Conservation (phyloP, 495 filamentous ascomycete species). For the Apodospora peruviana region DNA sequence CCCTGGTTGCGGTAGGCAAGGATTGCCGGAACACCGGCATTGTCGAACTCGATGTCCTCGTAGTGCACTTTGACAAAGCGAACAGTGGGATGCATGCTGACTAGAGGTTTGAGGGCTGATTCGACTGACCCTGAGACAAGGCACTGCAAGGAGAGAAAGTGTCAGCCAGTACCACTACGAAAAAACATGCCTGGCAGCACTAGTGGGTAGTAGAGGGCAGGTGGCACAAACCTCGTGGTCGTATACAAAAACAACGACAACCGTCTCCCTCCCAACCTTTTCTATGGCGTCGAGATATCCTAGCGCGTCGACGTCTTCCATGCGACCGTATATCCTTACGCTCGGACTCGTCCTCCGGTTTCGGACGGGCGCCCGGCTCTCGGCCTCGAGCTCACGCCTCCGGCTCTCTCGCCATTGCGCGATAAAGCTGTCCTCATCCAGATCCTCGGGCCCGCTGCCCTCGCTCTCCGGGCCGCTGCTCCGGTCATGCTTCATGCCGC, state of each 20-base stretch:
- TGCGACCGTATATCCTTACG: constrained; percentile 65
- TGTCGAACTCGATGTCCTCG: constrained; percentile 91
- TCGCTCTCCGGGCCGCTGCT: constrained; percentile 45
- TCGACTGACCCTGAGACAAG: constrained; percentile 70
- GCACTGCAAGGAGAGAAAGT: constrained; percentile 47
- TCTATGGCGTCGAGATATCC: constrained; percentile 96
- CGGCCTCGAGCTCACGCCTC: constrained; percentile 65
- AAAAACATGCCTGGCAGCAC: background rate
- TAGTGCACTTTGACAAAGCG: constrained; percentile 90
- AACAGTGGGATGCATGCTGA: constrained; percentile 59
- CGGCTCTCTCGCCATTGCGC: constrained; percentile 74
- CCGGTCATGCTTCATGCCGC: constrained; percentile 37
- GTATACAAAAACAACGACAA: constrained; percentile 94
- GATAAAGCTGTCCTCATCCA: constrained; percentile 77
- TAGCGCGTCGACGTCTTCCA: constrained; percentile 80
- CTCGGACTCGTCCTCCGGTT: constrained; percentile 63
- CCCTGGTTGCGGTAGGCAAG: constrained; percentile 80
- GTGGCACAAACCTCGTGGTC: constrained; percentile 80
- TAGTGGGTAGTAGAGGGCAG: constrained; percentile 2
- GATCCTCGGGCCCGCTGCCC: constrained; percentile 30
- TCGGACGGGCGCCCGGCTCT: constrained; percentile 35
- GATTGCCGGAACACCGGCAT: constrained; percentile 80
- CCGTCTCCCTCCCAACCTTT: constrained; percentile 70
- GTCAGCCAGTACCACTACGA: constrained; percentile 12
- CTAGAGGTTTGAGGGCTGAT: constrained; percentile 66